These are phyloP conservation scores for Viola odorata DNA, from an alignment of 345 rosid species.

Conservation along the genomic window DNA sequence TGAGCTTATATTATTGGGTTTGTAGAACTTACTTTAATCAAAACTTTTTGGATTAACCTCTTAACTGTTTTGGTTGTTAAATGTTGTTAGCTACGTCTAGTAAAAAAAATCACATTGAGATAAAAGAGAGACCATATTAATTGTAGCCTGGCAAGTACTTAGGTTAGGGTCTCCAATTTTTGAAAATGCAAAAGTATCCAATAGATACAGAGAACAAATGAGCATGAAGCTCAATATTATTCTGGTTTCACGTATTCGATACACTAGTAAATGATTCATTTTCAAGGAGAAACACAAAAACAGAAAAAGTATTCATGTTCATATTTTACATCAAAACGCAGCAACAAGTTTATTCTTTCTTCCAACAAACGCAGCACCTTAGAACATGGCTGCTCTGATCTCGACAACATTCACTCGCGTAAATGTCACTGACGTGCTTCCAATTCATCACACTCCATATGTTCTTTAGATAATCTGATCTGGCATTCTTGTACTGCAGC, in stretches of 20 bases:
- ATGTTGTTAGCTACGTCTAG: too few species aligned
- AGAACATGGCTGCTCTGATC: slow-evolving; percentile 5
- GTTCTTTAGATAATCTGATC: slow-evolving; percentile 85
- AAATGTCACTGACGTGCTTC: slow-evolving; percentile 70
- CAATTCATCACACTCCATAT: slow-evolving; percentile 93
- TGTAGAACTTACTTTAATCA: too few species aligned
- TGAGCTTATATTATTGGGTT: too few species aligned
- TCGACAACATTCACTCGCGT: slow-evolving; percentile 50
- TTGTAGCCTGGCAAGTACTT: too few species aligned
- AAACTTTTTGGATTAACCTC: too few species aligned
- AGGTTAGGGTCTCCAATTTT: too few species aligned
- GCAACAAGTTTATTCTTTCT: slow-evolving; percentile 7
- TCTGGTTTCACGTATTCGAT: slow-evolving; percentile 1
- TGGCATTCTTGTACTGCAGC: slow-evolving; percentile 81
- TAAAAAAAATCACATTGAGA: too few species aligned
- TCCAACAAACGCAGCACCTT: background rate
- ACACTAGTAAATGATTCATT: slow-evolving; percentile 1
- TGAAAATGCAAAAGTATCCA: too few species aligned
- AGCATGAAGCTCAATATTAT: background rate
- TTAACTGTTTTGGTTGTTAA: too few species aligned
- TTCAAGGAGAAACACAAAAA: too few species aligned
- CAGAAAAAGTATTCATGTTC: background rate
- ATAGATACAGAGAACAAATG: background rate
- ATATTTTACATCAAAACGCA: slow-evolving; percentile 1
- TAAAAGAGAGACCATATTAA: too few species aligned